Evolutionary conservation across 2,329 filamentous ascomycete species (phyloP).

Genomic region (Cephalotrichum gorgonifer): DNA sequence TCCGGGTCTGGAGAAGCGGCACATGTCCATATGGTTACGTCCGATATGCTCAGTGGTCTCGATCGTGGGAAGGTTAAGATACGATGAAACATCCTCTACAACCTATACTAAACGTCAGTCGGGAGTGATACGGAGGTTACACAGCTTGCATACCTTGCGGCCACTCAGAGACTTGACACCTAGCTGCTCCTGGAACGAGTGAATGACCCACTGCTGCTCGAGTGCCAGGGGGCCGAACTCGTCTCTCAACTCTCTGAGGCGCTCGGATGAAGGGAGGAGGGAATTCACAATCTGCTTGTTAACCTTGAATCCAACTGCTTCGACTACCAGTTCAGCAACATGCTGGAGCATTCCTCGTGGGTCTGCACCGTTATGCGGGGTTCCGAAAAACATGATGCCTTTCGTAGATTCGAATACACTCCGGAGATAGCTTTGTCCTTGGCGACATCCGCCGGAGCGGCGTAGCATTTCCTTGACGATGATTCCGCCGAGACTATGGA

Average conservation of each 20-base stretch:
- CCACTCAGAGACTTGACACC: not conserved
- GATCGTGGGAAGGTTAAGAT: conserved; percentile 15
- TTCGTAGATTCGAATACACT: conserved; percentile 13
- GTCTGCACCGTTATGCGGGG: conserved; percentile 19
- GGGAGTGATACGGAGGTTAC: not conserved
- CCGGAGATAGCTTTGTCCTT: conserved; percentile 8
- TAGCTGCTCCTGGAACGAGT: conserved; percentile 25
- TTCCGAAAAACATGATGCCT: conserved; percentile 22
- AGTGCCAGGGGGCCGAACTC: conserved; percentile 17
- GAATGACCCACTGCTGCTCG: conserved; percentile 19
- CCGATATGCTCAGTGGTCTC: conserved; percentile 22
- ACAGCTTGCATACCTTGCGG: not conserved
- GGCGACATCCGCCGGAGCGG: conserved; percentile 5
- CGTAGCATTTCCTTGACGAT: conserved; percentile 17
- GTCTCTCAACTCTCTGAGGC: conserved; percentile 19
- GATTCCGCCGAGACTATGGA: conserved; percentile 23
- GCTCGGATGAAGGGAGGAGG: conserved; percentile 21
- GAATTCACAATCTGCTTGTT: conserved; percentile 22
- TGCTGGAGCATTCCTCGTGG: conserved; percentile 12
- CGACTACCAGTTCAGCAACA: conserved; percentile 8
- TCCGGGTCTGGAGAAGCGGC: conserved; percentile 16
- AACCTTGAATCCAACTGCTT: conserved; percentile 12
- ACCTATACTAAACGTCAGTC: not conserved
- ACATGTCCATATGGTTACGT: conserved; percentile 23
- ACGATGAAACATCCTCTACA: conserved; percentile 17